Base-by-base conservation (phyloP, 352 stramenopile genomes). In the Phytophthora syringae region DNA sequence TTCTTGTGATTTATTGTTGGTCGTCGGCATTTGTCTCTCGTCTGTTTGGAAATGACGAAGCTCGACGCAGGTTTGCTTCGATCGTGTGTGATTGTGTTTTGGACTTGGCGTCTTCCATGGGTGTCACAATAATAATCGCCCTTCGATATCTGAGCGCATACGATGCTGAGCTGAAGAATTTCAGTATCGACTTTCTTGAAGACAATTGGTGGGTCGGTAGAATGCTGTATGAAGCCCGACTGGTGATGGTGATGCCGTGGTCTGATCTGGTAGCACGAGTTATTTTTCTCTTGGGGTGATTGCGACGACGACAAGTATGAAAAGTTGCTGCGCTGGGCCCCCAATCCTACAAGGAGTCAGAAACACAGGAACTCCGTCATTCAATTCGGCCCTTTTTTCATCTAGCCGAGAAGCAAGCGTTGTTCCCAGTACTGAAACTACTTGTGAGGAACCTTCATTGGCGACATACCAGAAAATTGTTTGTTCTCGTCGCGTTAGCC, bases 1-100 rank as follows among this genome's bases (percentile, higher is more conserved):
- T 78, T 10, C 25, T 78, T 2, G 47, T 70, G 20, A 7, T 54
- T 0, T 66, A 71, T 27, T 66, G 55, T 43, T 71, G 44, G 55
- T 40, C 45, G 13, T 52, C 52, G 10, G 40, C 44, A 3, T 12
- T 71, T 13, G 36, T 71, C 1, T 52, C 52, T 10, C 15, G 16
- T 15, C 51, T 59, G 0, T 53, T 62, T n/a, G 37, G 12, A 15
- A 21, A 15, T 13, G 16, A 66, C n/a, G 55, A 65, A 25, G 39
- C 34, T 13, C 43, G 49, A 12, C 49, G 21, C 10, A 55, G 62
- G n/a, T 54, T 71, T 25, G 24, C 20, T 0, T 50, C 24, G 9
- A 52, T 71, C 3, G 27, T 48, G 11, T 36, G 49, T 28, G 56
- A 71, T 18, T 60, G 44, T 16, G 4, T 47, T 0, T n/a, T 71